These are phyloP conservation scores for Protomyces pachydermus DNA, from an alignment of 1,139 yeast species.

Conservation along the genomic window DNA sequence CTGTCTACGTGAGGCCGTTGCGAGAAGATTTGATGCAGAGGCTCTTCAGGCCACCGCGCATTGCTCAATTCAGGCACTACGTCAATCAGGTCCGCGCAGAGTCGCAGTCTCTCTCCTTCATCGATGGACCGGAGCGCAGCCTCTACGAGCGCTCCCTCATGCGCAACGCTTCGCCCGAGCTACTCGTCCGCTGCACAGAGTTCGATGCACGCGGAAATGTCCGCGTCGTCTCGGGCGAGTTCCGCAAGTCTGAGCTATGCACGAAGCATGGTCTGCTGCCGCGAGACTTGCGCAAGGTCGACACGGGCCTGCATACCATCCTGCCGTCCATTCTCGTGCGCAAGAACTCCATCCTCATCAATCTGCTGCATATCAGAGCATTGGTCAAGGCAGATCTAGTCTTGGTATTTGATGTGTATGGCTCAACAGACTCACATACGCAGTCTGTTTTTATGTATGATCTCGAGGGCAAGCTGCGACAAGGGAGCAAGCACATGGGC, in stretches of 20 bases:
- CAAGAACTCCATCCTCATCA: constrained; percentile 69
- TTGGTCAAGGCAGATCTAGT: constrained; percentile 74
- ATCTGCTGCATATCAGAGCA: constrained; percentile 80
- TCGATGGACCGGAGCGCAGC: constrained; percentile 3
- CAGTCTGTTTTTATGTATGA: constrained; percentile 82
- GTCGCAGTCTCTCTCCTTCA: constrained; percentile 1
- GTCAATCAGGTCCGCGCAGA: neutral
- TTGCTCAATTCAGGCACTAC: neutral
- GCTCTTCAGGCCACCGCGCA: neutral
- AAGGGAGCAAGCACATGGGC: constrained; percentile 40
- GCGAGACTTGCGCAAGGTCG: constrained; percentile 78
- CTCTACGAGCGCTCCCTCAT: constrained; percentile 14
- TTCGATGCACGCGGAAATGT: constrained; percentile 71
- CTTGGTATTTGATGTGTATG: constrained; percentile 71
- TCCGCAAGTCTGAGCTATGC: constrained; percentile 69
- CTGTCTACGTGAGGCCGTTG: neutral
- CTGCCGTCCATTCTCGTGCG: constrained; percentile 84
- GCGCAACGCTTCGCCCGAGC: constrained; percentile 9
- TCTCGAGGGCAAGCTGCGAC: constrained; percentile 69
- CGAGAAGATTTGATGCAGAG: neutral
- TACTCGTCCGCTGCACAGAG: constrained; percentile 58
- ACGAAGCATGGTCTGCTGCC: constrained; percentile 72
- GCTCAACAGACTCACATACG: constrained; percentile 54
- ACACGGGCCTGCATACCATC: constrained; percentile 80
- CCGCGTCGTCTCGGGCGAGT: constrained; percentile 67